Percentiles rank a stretch among this genome's conserved stretches.
Conservation (phyloP, 202 grass and related monocot genomes). For the Miscanthus sacchariflorus region DNA sequence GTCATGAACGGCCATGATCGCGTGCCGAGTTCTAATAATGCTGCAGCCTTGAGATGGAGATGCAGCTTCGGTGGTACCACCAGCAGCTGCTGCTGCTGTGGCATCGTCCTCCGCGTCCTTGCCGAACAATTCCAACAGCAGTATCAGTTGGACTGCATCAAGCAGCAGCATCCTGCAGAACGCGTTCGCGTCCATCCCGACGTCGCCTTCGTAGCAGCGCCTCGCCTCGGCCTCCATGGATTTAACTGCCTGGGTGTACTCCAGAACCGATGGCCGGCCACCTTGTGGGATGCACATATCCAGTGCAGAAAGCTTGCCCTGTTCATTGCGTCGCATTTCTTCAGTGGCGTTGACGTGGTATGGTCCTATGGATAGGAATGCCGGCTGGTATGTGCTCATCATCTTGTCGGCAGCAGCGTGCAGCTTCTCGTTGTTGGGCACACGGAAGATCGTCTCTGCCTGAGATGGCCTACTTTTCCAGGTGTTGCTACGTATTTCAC, state of each 20-base stretch:
- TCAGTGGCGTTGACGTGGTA: neutral
- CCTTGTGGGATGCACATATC: rapidly evolving
- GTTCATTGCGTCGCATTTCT: neutral
- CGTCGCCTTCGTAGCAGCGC: slow-evolving; percentile 1
- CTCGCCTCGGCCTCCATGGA: neutral
- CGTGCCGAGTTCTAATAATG: neutral
- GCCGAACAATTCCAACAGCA: neutral
- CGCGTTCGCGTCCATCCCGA: neutral
- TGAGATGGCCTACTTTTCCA: too few relatives aligned
- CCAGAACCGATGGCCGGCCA: neutral
- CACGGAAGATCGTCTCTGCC: neutral
- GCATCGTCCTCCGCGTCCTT: too few relatives aligned
- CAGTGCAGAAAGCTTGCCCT: neutral
- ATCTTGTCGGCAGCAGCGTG: neutral
- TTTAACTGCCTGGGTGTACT: neutral
- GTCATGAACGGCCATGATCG: neutral
- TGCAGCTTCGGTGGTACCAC: too few relatives aligned
- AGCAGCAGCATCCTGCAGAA: slow-evolving; percentile 40
- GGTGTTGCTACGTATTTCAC: too few relatives aligned
- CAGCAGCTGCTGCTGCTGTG: too few relatives aligned
- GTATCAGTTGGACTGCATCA: neutral
- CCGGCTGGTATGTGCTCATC: neutral
- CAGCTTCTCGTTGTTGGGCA: neutral
- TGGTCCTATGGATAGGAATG: neutral
- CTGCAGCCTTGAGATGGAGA: neutral